phyloP scores from a whole-genome alignment of 2,329 filamentous ascomycete genomes.

The Penicillium concentricum region DNA sequence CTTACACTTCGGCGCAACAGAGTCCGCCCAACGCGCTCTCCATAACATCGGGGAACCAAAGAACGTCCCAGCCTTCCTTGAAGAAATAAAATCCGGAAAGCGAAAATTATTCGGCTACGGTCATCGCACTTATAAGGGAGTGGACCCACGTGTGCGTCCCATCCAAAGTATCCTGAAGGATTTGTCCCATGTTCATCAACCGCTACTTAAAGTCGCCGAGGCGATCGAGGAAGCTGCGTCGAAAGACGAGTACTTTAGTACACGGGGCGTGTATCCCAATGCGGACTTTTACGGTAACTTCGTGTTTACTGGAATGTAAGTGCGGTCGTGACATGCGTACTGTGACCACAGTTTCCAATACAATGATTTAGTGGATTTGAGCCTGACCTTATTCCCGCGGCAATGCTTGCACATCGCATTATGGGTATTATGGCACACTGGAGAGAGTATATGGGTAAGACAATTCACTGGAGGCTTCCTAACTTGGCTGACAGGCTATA shows the following conservation, averaged over 20 bases:
- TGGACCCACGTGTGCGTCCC: conserved; percentile 28
- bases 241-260: conserved; percentile 28
- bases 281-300: conserved; percentile 49
- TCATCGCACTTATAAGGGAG: conserved; percentile 32
- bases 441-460: conserved; percentile 34
- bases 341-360: neutral
- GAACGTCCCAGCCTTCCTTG: conserved; percentile 28
- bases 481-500: conserved; percentile 9
- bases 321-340: neutral
- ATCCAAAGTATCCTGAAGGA: conserved; percentile 28
- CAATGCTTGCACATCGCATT: conserved; percentile 32
- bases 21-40: conserved; percentile 52
- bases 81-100: conserved; percentile 28
- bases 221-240: conserved; percentile 27
- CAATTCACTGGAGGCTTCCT: conserved; percentile 4
- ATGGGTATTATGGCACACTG: conserved; percentile 37
- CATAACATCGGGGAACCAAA: conserved; percentile 25
- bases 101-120: conserved; percentile 33
- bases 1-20: conserved; percentile 60
- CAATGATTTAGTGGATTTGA: conserved; percentile 26
- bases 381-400: conserved; percentile 29
- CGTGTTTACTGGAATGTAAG: conserved; percentile 43
- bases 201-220: conserved; percentile 26
- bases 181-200: conserved; percentile 14
- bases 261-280: conserved; percentile 42